Conservation (phyloP, 352 stramenopile species). For the Phytophthora sp. region DNA sequence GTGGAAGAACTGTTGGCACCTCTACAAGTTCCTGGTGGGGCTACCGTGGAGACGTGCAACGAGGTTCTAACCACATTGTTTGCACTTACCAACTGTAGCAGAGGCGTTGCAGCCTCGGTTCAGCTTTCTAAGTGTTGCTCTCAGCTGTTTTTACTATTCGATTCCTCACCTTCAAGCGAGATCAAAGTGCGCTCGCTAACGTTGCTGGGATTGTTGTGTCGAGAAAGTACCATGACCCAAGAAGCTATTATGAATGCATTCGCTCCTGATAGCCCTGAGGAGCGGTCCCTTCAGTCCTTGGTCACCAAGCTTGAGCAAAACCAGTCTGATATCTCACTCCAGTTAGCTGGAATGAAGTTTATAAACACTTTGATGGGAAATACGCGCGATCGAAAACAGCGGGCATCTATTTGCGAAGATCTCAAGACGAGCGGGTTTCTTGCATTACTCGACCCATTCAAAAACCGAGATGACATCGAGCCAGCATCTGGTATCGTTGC, state of each 20-base stretch:
- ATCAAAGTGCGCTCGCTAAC: conserved; percentile 34
- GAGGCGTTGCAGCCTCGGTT: conserved; percentile 37
- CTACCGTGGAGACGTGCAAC: conserved; percentile 26
- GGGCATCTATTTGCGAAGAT: conserved; percentile 49
- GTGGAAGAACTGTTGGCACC: conserved; percentile 43
- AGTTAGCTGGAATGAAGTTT: conserved; percentile 49
- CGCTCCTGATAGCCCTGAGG: conserved; percentile 5
- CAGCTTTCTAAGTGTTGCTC: conserved; percentile 38
- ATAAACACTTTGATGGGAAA: conserved; percentile 49
- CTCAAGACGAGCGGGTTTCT: conserved; percentile 43
- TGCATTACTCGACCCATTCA: conserved; percentile 34
- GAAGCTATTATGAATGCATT: conserved; percentile 39
- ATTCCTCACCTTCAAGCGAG: conserved; percentile 18
- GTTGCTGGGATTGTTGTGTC: conserved; percentile 35
- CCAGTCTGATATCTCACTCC: conserved; percentile 31
- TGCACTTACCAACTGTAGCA: conserved; percentile 42
- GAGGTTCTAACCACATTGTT: conserved; percentile 65
- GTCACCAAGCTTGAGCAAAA: conserved; percentile 32
- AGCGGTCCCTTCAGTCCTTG: conserved; percentile 35
- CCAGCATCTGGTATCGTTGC: neutral
- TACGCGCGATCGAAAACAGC: conserved; percentile 31
- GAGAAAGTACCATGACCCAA: conserved; percentile 32
- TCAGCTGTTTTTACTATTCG: conserved; percentile 34
- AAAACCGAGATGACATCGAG: neutral
- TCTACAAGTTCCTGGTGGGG: conserved; percentile 33